These are phyloP conservation scores for Psilocybe azurescens DNA, from an alignment of 768 basidiomycete species.

Conservation along the genomic window DNA sequence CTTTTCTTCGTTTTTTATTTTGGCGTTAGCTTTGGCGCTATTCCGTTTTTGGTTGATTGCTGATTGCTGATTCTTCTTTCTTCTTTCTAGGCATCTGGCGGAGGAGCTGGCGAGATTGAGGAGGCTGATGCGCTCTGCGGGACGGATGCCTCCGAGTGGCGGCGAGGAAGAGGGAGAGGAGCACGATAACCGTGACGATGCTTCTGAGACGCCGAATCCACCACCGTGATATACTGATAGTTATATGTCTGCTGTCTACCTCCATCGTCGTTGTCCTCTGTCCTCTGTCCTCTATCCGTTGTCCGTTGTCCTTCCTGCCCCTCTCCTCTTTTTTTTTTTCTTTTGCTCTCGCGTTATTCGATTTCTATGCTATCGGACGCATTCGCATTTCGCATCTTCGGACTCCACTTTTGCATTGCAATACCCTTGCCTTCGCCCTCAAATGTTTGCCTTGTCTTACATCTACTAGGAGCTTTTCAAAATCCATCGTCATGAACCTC, in stretches of 20 bases:
- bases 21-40: not conserved
- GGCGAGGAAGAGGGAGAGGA: not conserved
- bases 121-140: slow-evolving; percentile 69
- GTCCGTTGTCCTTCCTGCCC: too few species aligned
- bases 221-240: slow-evolving; percentile 14
- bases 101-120: slow-evolving; percentile 69
- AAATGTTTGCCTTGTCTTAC: too few species aligned
- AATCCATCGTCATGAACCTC: too few species aligned
- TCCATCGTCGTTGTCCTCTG: not conserved
- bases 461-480: too few species aligned
- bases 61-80: not conserved
- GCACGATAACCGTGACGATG: not conserved
- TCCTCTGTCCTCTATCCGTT: not conserved
- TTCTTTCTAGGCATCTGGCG: slow-evolving; percentile 51
- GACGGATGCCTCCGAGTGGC: slow-evolving; percentile 24
- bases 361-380: too few species aligned
- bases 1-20: not conserved
- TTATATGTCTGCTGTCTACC: not conserved
- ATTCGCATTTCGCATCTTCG: too few species aligned
- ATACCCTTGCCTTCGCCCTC: too few species aligned
- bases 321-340: too few species aligned
- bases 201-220: slow-evolving; percentile 10
- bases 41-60: not conserved
- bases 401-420: too few species aligned
- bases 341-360: too few species aligned